These are phyloP conservation scores for Globisporangium canariense DNA, from an alignment of 352 stramenopile species.

Conservation along the genomic window DNA sequence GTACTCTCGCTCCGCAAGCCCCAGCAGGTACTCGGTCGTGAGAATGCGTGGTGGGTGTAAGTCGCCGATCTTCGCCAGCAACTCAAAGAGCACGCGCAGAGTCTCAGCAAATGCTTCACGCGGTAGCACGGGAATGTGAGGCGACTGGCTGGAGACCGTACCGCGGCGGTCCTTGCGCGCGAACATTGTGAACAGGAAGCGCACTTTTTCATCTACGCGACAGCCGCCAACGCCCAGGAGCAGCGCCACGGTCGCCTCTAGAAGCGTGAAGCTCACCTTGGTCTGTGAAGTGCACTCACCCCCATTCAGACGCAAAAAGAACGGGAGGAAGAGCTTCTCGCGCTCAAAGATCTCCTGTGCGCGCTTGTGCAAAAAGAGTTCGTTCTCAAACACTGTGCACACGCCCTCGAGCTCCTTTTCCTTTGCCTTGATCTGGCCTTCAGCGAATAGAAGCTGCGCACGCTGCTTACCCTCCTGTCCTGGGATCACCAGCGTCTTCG, in stretches of 20 bases:
- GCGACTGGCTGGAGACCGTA: not conserved
- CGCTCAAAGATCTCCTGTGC: conserved; percentile 49
- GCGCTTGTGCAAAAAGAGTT: conserved; percentile 70
- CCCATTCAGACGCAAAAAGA: conserved; percentile 45
- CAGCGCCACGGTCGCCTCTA: conserved; percentile 46
- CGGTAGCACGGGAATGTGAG: conserved; percentile 37
- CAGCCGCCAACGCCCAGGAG: conserved; percentile 51
- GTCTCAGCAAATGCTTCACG: conserved; percentile 44
- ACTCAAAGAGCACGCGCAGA: conserved; percentile 48
- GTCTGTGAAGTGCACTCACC: conserved; percentile 3
- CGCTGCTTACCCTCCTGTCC: conserved; percentile 53
- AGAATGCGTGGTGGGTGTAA: conserved; percentile 38
- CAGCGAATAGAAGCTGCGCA: conserved; percentile 65
- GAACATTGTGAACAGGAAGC: conserved; percentile 79
- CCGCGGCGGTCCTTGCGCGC: conserved; percentile 7
- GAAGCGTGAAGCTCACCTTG: conserved; percentile 19
- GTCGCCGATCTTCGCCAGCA: conserved; percentile 53
- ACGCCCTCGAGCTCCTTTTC: conserved; percentile 58
- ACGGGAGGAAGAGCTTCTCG: conserved; percentile 64
- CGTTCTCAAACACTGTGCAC: conserved; percentile 53
- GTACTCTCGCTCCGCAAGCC: conserved; percentile 59
- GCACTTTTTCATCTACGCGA: conserved; percentile 56
- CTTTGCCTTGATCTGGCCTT: conserved; percentile 63
- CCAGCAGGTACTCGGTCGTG: conserved; percentile 34
- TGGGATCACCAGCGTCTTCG: conserved; percentile 36